phyloP scores from a whole-genome alignment of 1,284 basidiomycete species.

The Ceratobasidium sp. region DNA sequence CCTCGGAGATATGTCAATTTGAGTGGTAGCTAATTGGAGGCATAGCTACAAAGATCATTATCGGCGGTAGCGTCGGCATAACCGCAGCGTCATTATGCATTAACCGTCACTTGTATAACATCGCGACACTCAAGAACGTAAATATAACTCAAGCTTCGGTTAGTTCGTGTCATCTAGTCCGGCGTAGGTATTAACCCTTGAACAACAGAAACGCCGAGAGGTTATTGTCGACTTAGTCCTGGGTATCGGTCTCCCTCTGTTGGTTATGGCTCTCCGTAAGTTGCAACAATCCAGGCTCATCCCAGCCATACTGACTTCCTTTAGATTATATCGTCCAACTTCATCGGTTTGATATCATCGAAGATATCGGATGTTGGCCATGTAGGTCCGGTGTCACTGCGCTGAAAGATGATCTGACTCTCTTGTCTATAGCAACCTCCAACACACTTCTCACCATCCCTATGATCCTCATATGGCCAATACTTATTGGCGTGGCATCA shows the following conservation, averaged over 20 bases:
- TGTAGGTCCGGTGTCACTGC: background rate
- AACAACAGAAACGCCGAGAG: background rate
- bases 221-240: constrained; percentile 62
- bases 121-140: constrained; percentile 58
- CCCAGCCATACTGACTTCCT: background rate
- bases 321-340: constrained; percentile 46
- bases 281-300: constrained; percentile 1
- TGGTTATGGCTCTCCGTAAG: constrained; percentile 67
- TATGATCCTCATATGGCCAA: constrained; percentile 42
- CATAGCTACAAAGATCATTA: constrained; percentile 54
- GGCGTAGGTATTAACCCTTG: background rate
- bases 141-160: constrained; percentile 49
- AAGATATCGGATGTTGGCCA: constrained; percentile 48
- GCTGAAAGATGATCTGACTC: too few species aligned
- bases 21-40: background rate
- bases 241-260: constrained; percentile 62
- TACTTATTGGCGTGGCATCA: constrained; percentile 29
- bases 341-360: constrained; percentile 48
- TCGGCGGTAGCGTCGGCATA: constrained; percentile 60
- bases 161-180: constrained; percentile 21
- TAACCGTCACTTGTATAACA: constrained; percentile 65
- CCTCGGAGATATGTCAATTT: background rate
- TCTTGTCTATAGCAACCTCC: constrained; percentile 23
- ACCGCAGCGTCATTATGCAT: constrained; percentile 64
- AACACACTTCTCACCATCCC: constrained; percentile 36